These are phyloP conservation scores for Linum trigynum DNA, from an alignment of 345 rosid genomes.

Conservation along the genomic window DNA sequence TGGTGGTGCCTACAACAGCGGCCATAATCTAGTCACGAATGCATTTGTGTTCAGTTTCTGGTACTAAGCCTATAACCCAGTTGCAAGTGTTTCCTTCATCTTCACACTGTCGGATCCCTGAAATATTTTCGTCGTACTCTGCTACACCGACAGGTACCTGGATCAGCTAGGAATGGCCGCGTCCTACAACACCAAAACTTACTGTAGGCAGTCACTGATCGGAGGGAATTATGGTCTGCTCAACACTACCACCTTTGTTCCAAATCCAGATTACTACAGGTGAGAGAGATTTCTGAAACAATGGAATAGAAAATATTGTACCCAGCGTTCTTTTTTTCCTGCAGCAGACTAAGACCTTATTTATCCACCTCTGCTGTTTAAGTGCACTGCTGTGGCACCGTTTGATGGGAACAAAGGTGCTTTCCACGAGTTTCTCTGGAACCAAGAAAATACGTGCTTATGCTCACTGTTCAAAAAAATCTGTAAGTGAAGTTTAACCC, in stretches of 20 bases:
- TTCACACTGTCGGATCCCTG: not conserved
- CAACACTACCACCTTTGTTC: constrained; percentile 30
- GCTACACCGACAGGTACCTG: constrained; percentile 29
- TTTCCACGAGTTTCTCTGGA: constrained; percentile 24
- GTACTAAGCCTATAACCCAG: constrained; percentile 13
- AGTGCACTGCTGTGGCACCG: constrained; percentile 48
- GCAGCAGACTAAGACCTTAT: not conserved
- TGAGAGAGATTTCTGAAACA: not conserved
- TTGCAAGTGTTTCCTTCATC: not conserved
- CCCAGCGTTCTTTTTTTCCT: not conserved
- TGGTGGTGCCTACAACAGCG: constrained; percentile 57
- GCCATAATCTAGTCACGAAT: constrained; percentile 40
- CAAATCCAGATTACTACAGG: constrained; percentile 50
- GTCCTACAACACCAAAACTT: constrained; percentile 38
- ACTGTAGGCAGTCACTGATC: constrained; percentile 43
- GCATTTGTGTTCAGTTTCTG: constrained; percentile 55
- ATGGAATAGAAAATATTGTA: not conserved
- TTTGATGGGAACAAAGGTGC: constrained; percentile 34
- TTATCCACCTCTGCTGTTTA: not conserved
- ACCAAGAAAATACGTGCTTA: constrained; percentile 28
- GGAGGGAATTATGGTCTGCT: constrained; percentile 57
- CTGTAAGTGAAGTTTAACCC: constrained; percentile 14
- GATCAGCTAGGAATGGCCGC: constrained; percentile 61
- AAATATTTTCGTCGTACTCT: not conserved
- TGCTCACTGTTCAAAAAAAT: constrained; percentile 32